phyloP scores from a whole-genome alignment of 2,329 filamentous ascomycete species.

The Mycocentrospora acerina region DNA sequence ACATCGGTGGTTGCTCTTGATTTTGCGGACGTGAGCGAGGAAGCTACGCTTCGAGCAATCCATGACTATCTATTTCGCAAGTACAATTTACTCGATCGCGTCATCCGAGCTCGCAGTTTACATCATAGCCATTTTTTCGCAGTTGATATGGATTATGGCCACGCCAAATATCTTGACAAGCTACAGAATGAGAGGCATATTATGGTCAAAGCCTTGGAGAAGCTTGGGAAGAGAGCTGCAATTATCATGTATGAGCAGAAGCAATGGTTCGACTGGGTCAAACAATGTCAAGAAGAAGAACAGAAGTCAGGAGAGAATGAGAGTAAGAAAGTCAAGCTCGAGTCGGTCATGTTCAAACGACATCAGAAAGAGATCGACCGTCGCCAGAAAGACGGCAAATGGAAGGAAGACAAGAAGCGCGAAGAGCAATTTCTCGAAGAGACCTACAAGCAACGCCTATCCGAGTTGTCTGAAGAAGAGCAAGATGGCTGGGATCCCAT shows the following conservation, averaged over 20 bases:
- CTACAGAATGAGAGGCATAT: conserved; percentile 42
- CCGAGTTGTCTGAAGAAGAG: conserved; percentile 41
- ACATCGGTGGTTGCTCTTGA: conserved; percentile 43
- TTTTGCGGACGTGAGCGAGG: conserved; percentile 44
- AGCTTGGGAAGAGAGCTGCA: conserved; percentile 46
- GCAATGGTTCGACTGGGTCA: conserved; percentile 54
- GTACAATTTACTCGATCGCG: conserved; percentile 42
- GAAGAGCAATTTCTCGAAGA: conserved; percentile 50
- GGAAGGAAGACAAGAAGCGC: conserved; percentile 46
- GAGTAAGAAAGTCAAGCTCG: conserved; percentile 52
- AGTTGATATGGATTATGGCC: conserved; percentile 48
- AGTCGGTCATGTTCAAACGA: conserved; percentile 51
- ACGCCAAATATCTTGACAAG: conserved; percentile 44
- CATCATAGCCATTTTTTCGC: conserved; percentile 48
- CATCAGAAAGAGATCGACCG: conserved; percentile 49
- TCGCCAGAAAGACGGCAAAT: conserved; percentile 43
- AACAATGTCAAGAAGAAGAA: conserved; percentile 48
- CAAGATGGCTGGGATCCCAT: conserved; percentile 51
- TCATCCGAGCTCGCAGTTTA: conserved; percentile 46
- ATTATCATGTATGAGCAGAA: conserved; percentile 49
- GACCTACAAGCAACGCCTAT: conserved; percentile 45
- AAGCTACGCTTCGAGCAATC: conserved; percentile 41
- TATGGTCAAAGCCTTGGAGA: conserved; percentile 46
- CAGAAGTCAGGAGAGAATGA: conserved; percentile 51
- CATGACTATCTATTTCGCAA: conserved; percentile 46